phyloP scores from a whole-genome alignment of 768 basidiomycete genomes.

The Termitomyces sp. region DNA sequence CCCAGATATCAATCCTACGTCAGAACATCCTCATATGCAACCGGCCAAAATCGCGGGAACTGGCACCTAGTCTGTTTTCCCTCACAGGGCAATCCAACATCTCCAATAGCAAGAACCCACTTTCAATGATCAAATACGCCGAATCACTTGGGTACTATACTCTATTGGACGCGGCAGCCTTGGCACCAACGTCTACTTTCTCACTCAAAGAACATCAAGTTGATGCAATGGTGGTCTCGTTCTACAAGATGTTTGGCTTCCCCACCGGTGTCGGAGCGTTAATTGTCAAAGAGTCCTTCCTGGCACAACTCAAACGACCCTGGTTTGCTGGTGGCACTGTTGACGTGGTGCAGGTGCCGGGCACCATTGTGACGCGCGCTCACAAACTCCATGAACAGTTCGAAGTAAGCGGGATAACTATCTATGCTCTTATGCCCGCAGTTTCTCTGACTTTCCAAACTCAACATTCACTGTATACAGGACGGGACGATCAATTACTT shows the following conservation, averaged over 20 bases:
- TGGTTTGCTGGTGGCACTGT: constrained; percentile 89
- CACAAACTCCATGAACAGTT: constrained; percentile 67
- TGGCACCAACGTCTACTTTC: constrained; percentile 71
- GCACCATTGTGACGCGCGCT: constrained; percentile 60
- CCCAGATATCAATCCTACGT: constrained; percentile 15
- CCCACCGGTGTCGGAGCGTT: constrained; percentile 83
- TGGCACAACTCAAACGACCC: constrained; percentile 58
- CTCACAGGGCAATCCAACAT: constrained; percentile 83
- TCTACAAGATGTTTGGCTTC: constrained; percentile 90
- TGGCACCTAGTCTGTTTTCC: constrained; percentile 62
- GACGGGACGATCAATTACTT: constrained; percentile 87
- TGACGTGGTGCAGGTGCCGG: constrained; percentile 81
- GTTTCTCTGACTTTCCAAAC: background rate
- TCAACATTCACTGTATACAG: no score
- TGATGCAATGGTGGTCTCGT: constrained; percentile 81
- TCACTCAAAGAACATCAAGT: constrained; percentile 65
- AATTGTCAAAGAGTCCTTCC: constrained; percentile 67
- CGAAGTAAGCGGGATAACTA: constrained; percentile 49
- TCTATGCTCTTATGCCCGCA: background rate
- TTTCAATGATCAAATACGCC: constrained; percentile 64
- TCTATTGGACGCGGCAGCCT: constrained; percentile 76
- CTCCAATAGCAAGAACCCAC: constrained; percentile 68
- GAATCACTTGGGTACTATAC: constrained; percentile 68
- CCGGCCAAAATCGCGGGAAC: constrained; percentile 41
- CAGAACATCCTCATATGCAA: constrained; percentile 56